phyloP scores from a whole-genome alignment of 495 filamentous ascomycete genomes.

The Schizothecium vesticola region DNA sequence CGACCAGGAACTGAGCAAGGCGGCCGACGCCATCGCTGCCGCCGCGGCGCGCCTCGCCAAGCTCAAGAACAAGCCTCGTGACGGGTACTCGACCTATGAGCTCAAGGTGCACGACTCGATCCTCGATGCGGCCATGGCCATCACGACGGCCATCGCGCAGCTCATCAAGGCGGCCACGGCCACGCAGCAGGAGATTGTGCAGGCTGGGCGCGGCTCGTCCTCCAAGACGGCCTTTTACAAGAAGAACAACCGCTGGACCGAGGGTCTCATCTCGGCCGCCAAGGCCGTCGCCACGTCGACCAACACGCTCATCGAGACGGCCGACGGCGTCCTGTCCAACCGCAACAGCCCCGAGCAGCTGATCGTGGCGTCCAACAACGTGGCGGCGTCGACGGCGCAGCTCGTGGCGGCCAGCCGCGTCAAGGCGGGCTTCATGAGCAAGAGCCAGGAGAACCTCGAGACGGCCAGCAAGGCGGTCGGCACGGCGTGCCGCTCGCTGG shows the following conservation, averaged over 20 bases:
- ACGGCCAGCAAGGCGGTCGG: slow-evolving; percentile 89
- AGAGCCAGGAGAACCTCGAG: slow-evolving; percentile 88
- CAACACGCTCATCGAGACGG: slow-evolving; percentile 94
- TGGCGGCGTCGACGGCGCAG: slow-evolving; percentile 91
- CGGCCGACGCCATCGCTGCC: slow-evolving; percentile 92
- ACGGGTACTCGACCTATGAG: slow-evolving; percentile 94
- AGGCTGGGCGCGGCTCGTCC: slow-evolving; percentile 81
- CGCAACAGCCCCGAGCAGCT: slow-evolving; percentile 94
- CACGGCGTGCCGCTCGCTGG: slow-evolving; percentile 76
- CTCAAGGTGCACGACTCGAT: slow-evolving; percentile 91
- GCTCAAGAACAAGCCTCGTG: slow-evolving; percentile 87
- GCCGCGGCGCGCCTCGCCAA: slow-evolving; percentile 83
- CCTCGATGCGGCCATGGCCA: slow-evolving; percentile 86
- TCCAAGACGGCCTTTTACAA: slow-evolving; percentile 98
- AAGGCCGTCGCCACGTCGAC: slow-evolving; percentile 91
- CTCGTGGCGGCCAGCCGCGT: slow-evolving; percentile 92
- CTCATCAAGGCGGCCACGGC: slow-evolving; percentile 93
- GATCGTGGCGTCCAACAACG: slow-evolving; percentile 95
- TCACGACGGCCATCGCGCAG: slow-evolving; percentile 93
- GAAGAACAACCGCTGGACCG: slow-evolving; percentile 96
- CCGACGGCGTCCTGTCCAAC: slow-evolving; percentile 86
- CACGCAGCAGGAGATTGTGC: slow-evolving; percentile 96
- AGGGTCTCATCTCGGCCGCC: slow-evolving; percentile 92
- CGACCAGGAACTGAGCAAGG: slow-evolving; percentile 83
- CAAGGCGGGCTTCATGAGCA: slow-evolving; percentile 96